Evolutionary conservation across 176 grass and related monocot genomes (phyloP), one percentile per base, ranked within the genome.

Genomic region (Raddia guianensis): DNA sequence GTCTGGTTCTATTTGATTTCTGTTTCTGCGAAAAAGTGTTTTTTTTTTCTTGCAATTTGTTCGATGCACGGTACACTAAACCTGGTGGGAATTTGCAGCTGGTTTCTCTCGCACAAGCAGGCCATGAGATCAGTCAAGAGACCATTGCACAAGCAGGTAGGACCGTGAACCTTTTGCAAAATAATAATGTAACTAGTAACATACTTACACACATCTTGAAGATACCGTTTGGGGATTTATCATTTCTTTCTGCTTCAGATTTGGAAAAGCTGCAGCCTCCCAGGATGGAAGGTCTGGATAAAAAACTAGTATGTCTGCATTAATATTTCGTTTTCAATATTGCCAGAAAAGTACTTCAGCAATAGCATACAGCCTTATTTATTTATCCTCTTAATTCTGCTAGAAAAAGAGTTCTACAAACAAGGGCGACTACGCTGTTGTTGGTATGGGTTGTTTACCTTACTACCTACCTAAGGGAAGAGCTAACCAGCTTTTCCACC

Each of bases 231-330:
- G 0, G 35, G 57, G 5, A 68, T 33, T 64, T 49, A 73, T 54
- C 57, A 18, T 72, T 70, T 74, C 14, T 0, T 66, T 56, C 51
- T 85, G 18, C 48, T 74, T 84, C 72, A 97, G 91, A 97, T 83
- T 61, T 97, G 76, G 91, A 80, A n/a, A 92, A 49, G 19, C 54
- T 94, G 46, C 86, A 88, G 51, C 89, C 76, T 34, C 94, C 94
- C 68, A 32, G 61, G 60, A 94, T 97, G 94, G 87, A 92, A 86
- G 94, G 91, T 82, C 90, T 97, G 76, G 94, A 90, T 82, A 91
- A 85, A 75, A 88, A 79, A 84, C 66, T 94, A 84, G 91, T 97
- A 90, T 73, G 94, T 94, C 55, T 13, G 44, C 50, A 12, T 32
- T 74, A 32, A 66, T 43, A 37, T 77, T 70, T 84, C 8, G 2